phyloP scores from a whole-genome alignment of 2,329 filamentous ascomycete species.

The Diaporthe capsici region DNA sequence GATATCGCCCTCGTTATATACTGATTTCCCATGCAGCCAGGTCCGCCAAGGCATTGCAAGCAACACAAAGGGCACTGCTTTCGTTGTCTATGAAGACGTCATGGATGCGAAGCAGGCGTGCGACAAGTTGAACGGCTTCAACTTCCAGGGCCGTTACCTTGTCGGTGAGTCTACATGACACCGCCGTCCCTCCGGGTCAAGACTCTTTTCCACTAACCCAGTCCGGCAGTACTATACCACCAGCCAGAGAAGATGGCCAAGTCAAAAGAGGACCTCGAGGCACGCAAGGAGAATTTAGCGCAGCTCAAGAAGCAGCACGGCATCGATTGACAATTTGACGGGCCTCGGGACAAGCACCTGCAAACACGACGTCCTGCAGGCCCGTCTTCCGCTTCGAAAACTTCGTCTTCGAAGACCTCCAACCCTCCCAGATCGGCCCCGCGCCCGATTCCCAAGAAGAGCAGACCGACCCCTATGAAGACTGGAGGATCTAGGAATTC shows the following conservation, averaged over 20 bases:
- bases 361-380: slow-evolving; percentile 69
- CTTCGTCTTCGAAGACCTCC: slow-evolving; percentile 50
- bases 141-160: slow-evolving; percentile 99
- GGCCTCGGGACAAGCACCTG: slow-evolving; percentile 70
- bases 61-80: slow-evolving; percentile 98
- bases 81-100: slow-evolving; percentile 99
- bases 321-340: slow-evolving; percentile 94
- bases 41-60: slow-evolving; percentile 97
- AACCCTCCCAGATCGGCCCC: slow-evolving; percentile 46
- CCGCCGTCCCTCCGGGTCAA: neutral
- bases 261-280: slow-evolving; percentile 93
- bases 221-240: slow-evolving; percentile 69
- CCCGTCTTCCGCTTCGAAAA: slow-evolving; percentile 69
- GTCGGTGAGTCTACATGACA: slow-evolving; percentile 78
- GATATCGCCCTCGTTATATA: slow-evolving; percentile 11
- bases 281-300: slow-evolving; percentile 97
- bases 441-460: slow-evolving; percentile 41
- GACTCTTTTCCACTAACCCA: slow-evolving; percentile 32
- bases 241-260: slow-evolving; percentile 79
- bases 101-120: slow-evolving; percentile 99
- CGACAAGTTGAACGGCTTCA: slow-evolving; percentile 99
- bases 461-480: slow-evolving; percentile 47
- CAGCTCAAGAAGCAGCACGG: slow-evolving; percentile 97
- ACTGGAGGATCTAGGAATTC: slow-evolving; percentile 53
- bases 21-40: slow-evolving; percentile 74